A percentile compares a stretch with the other conserved stretches of the same genome.
Conservation (phyloP, 2,329 filamentous ascomycete species). For the Trichoderma semiorbis region DNA sequence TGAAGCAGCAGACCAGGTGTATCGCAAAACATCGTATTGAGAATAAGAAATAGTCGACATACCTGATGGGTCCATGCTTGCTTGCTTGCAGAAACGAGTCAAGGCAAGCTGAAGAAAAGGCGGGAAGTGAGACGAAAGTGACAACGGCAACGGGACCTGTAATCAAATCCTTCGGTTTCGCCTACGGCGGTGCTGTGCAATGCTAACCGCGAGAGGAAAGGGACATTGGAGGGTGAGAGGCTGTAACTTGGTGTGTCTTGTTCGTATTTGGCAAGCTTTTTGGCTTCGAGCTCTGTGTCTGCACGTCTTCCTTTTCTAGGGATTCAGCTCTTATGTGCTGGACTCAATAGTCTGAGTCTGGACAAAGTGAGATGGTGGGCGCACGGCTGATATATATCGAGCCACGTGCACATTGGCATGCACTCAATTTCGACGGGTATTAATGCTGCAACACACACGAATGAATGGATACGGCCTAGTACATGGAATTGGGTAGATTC, state of each 20-base stretch:
- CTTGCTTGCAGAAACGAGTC: neutral
- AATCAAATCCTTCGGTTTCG: slow-evolving; percentile 1
- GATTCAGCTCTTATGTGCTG: neutral
- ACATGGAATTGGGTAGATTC: neutral
- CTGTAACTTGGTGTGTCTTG: neutral
- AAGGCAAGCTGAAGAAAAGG: neutral
- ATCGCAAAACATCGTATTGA: neutral
- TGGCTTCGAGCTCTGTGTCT: neutral
- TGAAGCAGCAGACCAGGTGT: neutral
- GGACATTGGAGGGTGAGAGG: neutral
- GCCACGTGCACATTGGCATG: neutral
- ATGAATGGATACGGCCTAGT: neutral
- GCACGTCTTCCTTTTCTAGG: neutral
- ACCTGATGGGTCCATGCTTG: neutral
- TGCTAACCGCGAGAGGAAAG: neutral
- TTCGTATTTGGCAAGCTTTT: neutral
- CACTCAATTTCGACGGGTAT: neutral
- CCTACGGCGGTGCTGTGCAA: neutral
- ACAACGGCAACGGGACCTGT: neutral
- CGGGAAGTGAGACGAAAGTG: neutral
- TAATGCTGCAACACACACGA: neutral
- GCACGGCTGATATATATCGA: neutral
- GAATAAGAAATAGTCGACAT: neutral
- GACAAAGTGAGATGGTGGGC: neutral
- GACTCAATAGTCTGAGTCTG: neutral